Evolutionary conservation across 768 basidiomycete genomes (phyloP).

Genomic region (Leccinum rimulosum): DNA sequence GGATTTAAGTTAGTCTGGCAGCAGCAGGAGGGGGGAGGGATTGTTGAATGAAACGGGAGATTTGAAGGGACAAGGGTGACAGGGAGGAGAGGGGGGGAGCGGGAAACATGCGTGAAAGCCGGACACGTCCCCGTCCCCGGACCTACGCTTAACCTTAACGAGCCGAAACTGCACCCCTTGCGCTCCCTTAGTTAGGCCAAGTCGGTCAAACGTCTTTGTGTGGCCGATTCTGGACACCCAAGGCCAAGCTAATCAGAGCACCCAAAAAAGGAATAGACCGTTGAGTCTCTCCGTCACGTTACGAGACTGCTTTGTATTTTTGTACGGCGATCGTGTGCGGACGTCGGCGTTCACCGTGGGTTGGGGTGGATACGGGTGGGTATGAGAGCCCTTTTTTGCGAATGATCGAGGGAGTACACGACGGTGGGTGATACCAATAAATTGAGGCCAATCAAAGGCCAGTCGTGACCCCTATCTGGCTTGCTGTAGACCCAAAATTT

Average conservation of each 20-base stretch:
- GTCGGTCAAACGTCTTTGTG: background rate
- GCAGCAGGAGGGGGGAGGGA: background rate
- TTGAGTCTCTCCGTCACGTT: background rate
- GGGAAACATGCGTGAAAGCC: background rate
- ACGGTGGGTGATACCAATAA: background rate
- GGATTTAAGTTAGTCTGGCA: background rate
- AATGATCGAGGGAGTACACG: background rate
- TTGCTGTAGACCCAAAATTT: slow-evolving; percentile 8
- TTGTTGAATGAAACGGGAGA: background rate
- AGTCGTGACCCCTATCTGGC: background rate
- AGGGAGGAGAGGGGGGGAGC: background rate
- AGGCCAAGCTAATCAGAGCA: background rate
- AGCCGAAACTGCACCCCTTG: background rate
- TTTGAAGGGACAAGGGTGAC: background rate
- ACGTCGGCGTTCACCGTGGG: background rate
- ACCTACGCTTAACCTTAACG: background rate
- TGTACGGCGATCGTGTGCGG: background rate
- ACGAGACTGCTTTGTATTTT: background rate
- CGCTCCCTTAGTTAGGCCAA: background rate
- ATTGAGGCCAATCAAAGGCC: background rate
- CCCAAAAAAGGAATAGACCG: background rate
- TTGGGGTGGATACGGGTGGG: background rate
- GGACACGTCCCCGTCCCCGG: background rate
- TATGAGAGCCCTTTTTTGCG: background rate
- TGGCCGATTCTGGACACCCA: background rate